phyloP scores from a whole-genome alignment of 1,139 yeast genomes.

The Protomyces lactucae-debilis region DNA sequence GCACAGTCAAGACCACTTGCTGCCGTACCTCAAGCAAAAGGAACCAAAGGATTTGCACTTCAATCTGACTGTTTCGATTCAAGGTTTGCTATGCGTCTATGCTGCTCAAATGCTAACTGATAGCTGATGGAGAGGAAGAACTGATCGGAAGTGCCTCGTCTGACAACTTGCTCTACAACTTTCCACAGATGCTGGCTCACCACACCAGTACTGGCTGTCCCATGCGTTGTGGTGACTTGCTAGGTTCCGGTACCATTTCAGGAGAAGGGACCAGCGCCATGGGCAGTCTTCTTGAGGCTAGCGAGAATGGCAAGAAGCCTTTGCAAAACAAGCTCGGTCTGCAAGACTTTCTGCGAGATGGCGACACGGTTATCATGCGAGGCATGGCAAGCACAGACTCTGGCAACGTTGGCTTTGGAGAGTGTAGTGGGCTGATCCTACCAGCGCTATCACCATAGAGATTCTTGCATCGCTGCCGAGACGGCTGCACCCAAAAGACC shows the following conservation, averaged over 20 bases:
- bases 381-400: slow-evolving; percentile 30
- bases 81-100: neutral
- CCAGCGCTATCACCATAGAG: neutral
- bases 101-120: neutral
- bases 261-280: slow-evolving; percentile 32
- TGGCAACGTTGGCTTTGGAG: slow-evolving; percentile 35
- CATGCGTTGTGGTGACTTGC: slow-evolving; percentile 35
- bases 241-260: slow-evolving; percentile 36
- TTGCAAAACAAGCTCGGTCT: slow-evolving; percentile 30
- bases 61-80: neutral
- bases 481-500: slow-evolving; percentile 17
- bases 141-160: neutral
- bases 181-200: slow-evolving; percentile 37
- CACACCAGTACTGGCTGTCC: slow-evolving; percentile 37
- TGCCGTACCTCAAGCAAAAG: slow-evolving; percentile 16
- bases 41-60: neutral
- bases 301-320: slow-evolving; percentile 33
- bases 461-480: neutral
- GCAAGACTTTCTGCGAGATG: slow-evolving; percentile 34
- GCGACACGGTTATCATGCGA: slow-evolving; percentile 34
- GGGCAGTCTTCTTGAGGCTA: slow-evolving; percentile 35
- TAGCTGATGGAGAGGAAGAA: neutral
- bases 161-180: slow-evolving; percentile 34
- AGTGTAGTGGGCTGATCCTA: slow-evolving; percentile 31
- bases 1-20: neutral